Conservation (phyloP, 2,329 filamentous ascomycete species). For the Sclerotinia nivalis region DNA sequence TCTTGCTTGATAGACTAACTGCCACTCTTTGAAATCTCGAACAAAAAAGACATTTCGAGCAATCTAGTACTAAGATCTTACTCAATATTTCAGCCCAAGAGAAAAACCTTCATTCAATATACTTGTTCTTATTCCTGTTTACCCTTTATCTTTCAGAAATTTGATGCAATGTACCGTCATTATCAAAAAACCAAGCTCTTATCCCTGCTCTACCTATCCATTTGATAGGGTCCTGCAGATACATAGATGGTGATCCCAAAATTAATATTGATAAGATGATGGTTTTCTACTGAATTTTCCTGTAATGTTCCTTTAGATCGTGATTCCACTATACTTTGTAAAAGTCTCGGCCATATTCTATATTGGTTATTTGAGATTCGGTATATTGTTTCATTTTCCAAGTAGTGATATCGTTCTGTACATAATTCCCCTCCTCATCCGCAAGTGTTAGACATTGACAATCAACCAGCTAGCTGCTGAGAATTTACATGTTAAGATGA, state of each 20-base stretch:
- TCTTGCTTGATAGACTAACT: no score
- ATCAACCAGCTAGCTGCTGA: background rate
- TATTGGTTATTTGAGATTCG: no score
- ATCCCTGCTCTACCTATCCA: background rate
- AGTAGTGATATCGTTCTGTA: no score
- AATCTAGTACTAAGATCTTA: no score
- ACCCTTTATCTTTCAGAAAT: background rate
- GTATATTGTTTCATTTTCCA: no score
- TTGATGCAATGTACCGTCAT: background rate
- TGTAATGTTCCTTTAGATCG: background rate
- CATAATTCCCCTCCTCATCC: no score
- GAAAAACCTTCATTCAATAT: background rate
- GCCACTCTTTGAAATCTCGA: background rate
- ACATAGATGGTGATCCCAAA: background rate
- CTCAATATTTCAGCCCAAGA: no score
- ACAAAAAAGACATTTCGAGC: background rate
- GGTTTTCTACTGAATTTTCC: background rate
- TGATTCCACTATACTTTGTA: background rate
- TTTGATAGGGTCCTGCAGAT: background rate
- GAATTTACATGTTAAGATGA: slow-evolving; percentile 12
- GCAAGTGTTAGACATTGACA: background rate
- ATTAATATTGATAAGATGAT: background rate
- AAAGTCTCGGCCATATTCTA: no score
- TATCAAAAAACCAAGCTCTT: slow-evolving; percentile 8
- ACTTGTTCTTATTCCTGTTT: background rate